Evolutionary conservation across 164 flowering plant genomes (phyloP).

Genomic region (Tinospora cordifolia): DNA sequence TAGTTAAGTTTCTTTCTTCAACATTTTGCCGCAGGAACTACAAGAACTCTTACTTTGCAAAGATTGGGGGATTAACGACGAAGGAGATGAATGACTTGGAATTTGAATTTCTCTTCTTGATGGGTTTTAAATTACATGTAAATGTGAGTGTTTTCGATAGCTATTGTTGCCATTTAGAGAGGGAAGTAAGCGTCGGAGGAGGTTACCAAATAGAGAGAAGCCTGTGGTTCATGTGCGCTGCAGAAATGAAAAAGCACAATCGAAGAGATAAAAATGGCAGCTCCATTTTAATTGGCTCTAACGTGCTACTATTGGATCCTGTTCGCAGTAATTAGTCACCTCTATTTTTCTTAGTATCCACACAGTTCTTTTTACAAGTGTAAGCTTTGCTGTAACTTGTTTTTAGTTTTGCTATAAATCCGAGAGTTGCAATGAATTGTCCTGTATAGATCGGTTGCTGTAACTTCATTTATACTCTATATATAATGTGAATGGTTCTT

Average conservation of each 20-base stretch:
- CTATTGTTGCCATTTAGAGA: constrained; percentile 77
- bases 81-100: constrained; percentile 67
- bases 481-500: too few species aligned
- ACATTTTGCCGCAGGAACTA: constrained; percentile 64
- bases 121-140: constrained; percentile 80
- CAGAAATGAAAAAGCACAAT: constrained; percentile 44
- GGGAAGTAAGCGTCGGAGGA: constrained; percentile 91
- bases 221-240: constrained; percentile 46
- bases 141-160: constrained; percentile 84
- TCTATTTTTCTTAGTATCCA: background rate
- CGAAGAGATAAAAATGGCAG: constrained; percentile 27
- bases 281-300: constrained; percentile 32
- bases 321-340: background rate
- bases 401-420: background rate
- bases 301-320: constrained; percentile 27
- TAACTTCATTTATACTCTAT: too few species aligned
- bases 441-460: background rate
- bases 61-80: constrained; percentile 79
- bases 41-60: constrained; percentile 78
- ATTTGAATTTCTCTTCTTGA: constrained; percentile 65
- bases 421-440: background rate
- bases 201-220: constrained; percentile 84
- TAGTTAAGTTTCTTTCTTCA: background rate
- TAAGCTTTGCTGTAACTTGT: background rate
- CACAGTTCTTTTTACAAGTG: background rate